Base-by-base conservation (phyloP, 352 stramenopile species). In the Globisporangium apiculatum region DNA sequence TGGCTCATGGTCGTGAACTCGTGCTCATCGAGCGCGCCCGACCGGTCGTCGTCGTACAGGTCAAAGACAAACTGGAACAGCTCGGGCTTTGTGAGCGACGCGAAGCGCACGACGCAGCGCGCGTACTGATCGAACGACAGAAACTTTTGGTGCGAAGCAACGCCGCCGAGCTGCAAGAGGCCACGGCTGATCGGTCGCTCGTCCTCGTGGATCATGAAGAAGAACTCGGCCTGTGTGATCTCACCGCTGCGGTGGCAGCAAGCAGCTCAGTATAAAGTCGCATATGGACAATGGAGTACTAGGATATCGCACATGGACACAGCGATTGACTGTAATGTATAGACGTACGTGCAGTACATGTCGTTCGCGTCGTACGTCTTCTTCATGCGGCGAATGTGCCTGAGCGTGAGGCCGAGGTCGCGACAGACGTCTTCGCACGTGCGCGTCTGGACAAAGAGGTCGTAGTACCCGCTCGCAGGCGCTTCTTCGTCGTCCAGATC, bases 211-310 rank as follows among this genome's bases (percentile, higher is more conserved):
- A 87, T 76, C 66, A 89, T 87, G 46, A 72, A 87, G 60, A 84
- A 89, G 50, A 89, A 87, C 58, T 89, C 79, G 2, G 75, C 75
- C 42, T 87, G 79, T 14, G 65, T 89, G 61, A 89, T 83, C 57
- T 89, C 79, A 5, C 79, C 79, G 4, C 79, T 89, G 24, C 38
- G 10, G 14, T 9, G 5, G 46, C 35, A 54, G 35, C 14, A 43
- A 2, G 24, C 24, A 31, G 24, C 3, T 31, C 24, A 31, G 24
- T 31, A 31, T 31, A 31, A 3, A 31, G 24, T 31, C 24, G 24
- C 24, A 31, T 31, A 31, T 31, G 24, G 24, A 2, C 24, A 31
- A 31, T 31, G 24, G 24, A 31, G 24, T 31, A 31, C 24, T 31
- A 3, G 1, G 24, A 31, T 31, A 31, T 31, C 24, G 24, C 24